Percentiles rank a stretch among this genome's conserved stretches.
Evolutionary conservation across 768 basidiomycete genomes (phyloP).

Genomic region (Tephrocybe sp.): DNA sequence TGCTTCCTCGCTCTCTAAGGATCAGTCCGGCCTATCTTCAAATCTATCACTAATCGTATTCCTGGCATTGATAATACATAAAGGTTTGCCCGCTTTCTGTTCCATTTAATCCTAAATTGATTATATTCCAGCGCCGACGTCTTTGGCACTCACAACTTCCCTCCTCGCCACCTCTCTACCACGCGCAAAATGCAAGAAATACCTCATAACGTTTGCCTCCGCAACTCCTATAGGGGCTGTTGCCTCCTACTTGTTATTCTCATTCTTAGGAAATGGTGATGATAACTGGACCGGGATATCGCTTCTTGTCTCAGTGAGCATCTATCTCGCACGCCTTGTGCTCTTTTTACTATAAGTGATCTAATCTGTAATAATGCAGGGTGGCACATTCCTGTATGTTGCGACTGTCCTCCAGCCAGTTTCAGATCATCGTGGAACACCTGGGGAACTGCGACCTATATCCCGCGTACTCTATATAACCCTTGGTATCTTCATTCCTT

Average conservation of each 20-base stretch:
- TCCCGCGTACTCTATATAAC: constrained; percentile 53
- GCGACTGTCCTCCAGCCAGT: constrained; percentile 86
- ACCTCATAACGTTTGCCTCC: constrained; percentile 74
- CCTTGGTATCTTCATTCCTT: constrained; percentile 70
- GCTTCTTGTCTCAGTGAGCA: constrained; percentile 78
- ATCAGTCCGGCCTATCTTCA: constrained; percentile 30
- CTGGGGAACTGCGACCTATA: constrained; percentile 42
- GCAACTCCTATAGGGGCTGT: constrained; percentile 85
- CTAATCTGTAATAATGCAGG: constrained; percentile 40
- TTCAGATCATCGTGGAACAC: constrained; percentile 40
- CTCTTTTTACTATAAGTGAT: neutral
- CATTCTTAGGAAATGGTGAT: constrained; percentile 44
- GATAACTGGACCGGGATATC: constrained; percentile 70
- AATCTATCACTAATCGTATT: constrained; percentile 82
- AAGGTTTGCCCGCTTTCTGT: constrained; percentile 46
- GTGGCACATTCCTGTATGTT: constrained; percentile 93
- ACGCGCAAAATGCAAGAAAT: constrained; percentile 63
- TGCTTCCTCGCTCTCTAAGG: constrained; percentile 54
- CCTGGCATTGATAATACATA: constrained; percentile 87
- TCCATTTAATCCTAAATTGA: neutral
- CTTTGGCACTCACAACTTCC: constrained; percentile 83
- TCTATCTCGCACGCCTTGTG: neutral
- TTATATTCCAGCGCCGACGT: constrained; percentile 71
- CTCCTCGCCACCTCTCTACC: constrained; percentile 77
- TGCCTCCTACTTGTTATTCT: constrained; percentile 67